Base-by-base conservation (phyloP, 805 yeast genomes). In the Nakazawaea pomicola region DNA sequence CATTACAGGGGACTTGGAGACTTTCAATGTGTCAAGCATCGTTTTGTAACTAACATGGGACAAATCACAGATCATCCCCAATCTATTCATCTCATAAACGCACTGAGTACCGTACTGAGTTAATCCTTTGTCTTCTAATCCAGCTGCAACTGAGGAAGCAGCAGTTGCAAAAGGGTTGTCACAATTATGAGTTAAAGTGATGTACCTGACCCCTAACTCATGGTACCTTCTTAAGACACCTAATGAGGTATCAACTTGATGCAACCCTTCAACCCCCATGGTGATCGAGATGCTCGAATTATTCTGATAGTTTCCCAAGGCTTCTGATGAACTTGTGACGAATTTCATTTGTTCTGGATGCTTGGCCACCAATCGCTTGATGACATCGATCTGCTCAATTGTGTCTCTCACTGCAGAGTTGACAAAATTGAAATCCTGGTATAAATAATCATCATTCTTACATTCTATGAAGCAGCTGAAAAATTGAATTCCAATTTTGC, bases 361-460 rank as follows among this genome's bases (percentile, higher is more conserved):
- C 42, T 62, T 64, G 7, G 61, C 56, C 3, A 70, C 69, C 15
- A 74, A 49, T 46, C 79, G 56, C 44, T 65, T 64, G 4, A 68
- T 63, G 5, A 72, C 70, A 51, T 74, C 80, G 33, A 74, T 70
- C 49, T 72, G 78, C 47, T 74, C 80, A 44, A 74, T 37, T 1
- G 79, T 73, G 50, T 74, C 79, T 46, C 79, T 56, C 3, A 74
- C 78, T 4, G 65, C 64, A 23, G 60, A 53, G 43, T 63, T 68
- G 18, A 67, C 58, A 40, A 54, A 54, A 50, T 72, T 67, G 56
- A 72, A 74, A 47, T 72, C 72, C 36, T 62, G 62, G 38, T 64
- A 68, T 3, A 64, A 50, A 29, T 51, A 54, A 33, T 57, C 58
- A 35, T 55, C 57, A 43, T 64, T 65, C 10, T 62, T 64, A 40